phyloP scores from a whole-genome alignment of 73 alveolate species.

The Stentor coeruleus region DNA sequence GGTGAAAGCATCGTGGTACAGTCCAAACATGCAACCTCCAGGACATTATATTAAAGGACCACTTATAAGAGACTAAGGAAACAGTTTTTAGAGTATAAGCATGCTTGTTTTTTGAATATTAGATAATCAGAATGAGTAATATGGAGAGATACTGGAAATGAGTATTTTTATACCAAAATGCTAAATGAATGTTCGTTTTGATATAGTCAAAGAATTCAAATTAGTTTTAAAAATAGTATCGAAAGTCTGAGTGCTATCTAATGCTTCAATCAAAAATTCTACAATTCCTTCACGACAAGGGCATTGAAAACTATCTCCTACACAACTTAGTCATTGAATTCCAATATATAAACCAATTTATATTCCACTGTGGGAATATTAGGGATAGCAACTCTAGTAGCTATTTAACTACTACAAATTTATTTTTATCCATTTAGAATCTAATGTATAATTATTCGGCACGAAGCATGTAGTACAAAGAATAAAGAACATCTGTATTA shows the following conservation, averaged over 20 bases:
- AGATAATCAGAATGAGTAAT: no score
- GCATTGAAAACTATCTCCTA: background rate
- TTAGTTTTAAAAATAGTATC: background rate
- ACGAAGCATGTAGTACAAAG: background rate
- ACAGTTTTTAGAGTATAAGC: no score
- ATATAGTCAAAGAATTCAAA: background rate
- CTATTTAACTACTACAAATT: background rate
- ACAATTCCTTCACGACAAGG: background rate
- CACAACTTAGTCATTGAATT: background rate
- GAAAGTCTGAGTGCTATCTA: background rate
- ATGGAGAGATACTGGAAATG: no score
- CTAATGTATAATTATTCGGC: background rate
- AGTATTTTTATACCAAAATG: no score
- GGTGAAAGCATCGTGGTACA: constrained; percentile 74
- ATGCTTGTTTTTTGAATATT: no score
- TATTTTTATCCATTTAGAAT: background rate
- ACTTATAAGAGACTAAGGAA: constrained; percentile 65
- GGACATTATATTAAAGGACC: constrained; percentile 64
- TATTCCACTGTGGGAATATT: background rate
- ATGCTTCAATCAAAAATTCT: background rate
- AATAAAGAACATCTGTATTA: background rate
- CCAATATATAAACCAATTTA: background rate
- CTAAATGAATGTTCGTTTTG: no score
- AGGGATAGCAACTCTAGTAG: background rate
- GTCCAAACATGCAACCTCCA: constrained; percentile 71